Evolutionary conservation across 2,329 filamentous ascomycete genomes (phyloP), one percentile per base, ranked within the genome.

Genomic region (Talaromyces sp.): DNA sequence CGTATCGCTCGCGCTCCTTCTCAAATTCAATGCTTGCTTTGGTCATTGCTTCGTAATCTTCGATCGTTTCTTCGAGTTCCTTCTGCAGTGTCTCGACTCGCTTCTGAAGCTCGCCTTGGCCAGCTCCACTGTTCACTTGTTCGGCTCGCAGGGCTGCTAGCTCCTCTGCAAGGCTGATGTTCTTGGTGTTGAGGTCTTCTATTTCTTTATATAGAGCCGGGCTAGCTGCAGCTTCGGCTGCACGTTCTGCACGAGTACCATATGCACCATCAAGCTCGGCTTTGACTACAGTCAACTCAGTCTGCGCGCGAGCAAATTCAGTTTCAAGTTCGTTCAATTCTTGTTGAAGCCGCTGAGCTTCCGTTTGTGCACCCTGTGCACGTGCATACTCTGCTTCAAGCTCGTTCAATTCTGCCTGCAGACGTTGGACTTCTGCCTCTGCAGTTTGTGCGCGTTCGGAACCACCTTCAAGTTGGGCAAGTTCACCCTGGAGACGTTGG

Each of bases 211-310:
- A 85, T 50, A 88, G 81, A 24, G 80, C 81, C 3, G 84, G 85
- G 59, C 86, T 86, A 56, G 82, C 80, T 10, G 86, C 85, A 11
- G 85, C 85, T 73, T 89, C 87, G n/a, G 87, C 88, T 13, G 88
- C 87, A 37, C 89, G 86, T 73, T 91, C 83, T 10, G 87, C 85
- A 60, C 89, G 83, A n/a, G 84, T 86, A 47, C 95, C 95, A 74
- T 98, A 97, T 74, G 96, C 96, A 68, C 92, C 92, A 71, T 97
- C 95, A 31, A 98, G 90, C 76, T 98, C 94, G 62, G 93, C 92
- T 73, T 88, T 87, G 31, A 91, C 92, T 70, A 98, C 89, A n/a
- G 94, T 96, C 49, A 98, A 85, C 80, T 98, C 89, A 2, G 89
- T 91, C 41, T 87, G 88, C 6, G 89, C 80, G 61, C 86, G 83